Conservation (phyloP, 148 eudicot genomes). For the Oxyria digyna region DNA sequence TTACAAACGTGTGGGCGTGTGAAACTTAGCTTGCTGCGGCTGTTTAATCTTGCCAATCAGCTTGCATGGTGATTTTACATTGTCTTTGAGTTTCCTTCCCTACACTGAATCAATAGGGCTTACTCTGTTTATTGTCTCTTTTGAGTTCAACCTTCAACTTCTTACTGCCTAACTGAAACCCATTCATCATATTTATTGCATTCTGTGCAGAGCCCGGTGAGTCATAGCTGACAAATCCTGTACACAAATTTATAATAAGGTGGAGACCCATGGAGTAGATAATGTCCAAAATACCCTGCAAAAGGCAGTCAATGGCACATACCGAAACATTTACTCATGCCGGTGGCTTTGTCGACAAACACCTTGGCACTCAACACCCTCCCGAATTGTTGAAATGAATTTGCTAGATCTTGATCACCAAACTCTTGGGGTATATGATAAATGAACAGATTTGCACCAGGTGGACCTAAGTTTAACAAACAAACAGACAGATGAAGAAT, state of each 20-base stretch:
- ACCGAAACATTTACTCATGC: conserved; percentile 97
- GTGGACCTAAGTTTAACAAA: conserved; percentile 48
- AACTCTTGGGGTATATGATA: conserved; percentile 97
- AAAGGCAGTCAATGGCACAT: conserved; percentile 10
- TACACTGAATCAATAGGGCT: conserved; percentile 30
- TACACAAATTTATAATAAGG: conserved; percentile 16
- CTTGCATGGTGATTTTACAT: background rate
- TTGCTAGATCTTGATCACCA: conserved; percentile 77
- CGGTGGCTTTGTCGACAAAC: conserved; percentile 81
- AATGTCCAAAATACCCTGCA: background rate
- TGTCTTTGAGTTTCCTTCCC: background rate
- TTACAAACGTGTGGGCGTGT: conserved; percentile 25
- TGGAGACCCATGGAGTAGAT: background rate
- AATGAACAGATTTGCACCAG: conserved; percentile 92
- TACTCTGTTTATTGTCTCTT: conserved; percentile 73
- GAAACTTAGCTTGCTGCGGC: background rate
- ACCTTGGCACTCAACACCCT: conserved; percentile 93
- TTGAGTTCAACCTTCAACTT: conserved; percentile 96
- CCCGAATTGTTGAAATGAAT: conserved; percentile 69
- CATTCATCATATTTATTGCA: conserved; percentile 84
- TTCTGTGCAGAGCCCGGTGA: conserved; percentile 74
- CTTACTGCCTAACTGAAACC: conserved; percentile 83
- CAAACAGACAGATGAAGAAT: background rate
- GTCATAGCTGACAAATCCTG: conserved; percentile 98
- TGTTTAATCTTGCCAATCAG: background rate